Evolutionary conservation across 768 basidiomycete species (phyloP), one percentile per base, ranked within the genome.

Genomic region (Cyathus striatus): DNA sequence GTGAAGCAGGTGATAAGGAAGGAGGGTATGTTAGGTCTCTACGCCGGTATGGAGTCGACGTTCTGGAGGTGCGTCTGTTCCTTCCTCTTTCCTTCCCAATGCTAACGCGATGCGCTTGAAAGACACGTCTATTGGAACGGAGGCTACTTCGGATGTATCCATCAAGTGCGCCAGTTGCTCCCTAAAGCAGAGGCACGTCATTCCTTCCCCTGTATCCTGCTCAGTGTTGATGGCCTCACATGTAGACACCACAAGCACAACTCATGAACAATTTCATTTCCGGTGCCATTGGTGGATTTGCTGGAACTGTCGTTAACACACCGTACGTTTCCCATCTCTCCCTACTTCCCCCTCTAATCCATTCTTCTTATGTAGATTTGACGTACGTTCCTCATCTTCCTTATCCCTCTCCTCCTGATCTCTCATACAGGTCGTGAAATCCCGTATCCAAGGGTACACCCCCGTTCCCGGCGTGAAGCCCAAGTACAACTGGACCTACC

Each of bases 401-500:
- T n/a, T n/a, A n/a, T n/a, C n/a, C n/a, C n/a, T n/a, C 23, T 10
- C 46, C 43, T 35, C 35, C 44, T 42, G 48, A 40, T 12, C 43
- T 23, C 40, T 25, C 40, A 24, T 23, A 16, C 50, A 95, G 86
- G 93, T 98, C 49, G 89, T 96, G 47, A 97, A 98, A 65, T 93
- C 92, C 13, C 86, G 95, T 36, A 93, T 98, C 27, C 96, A 99
- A 66, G 83, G 87, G 34, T 64, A 78, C 16, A 68, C 69, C 32
- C 79, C 73, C 49, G 55, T 72, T 22, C 77, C 86, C 0, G 90
- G 90, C 13, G 79, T 81, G n/a, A 63, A 63, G 1, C 86, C 87
- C 16, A 94, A 92, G 57, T 93, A 94, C 66, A 88, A 87, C 65
- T 96, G 94, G 94, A 85, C 94, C 42, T 93, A 94, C 68, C 93